These are phyloP conservation scores for Aspergillus unguis DNA, from an alignment of 2,329 filamentous ascomycete genomes.

Conservation along the genomic window DNA sequence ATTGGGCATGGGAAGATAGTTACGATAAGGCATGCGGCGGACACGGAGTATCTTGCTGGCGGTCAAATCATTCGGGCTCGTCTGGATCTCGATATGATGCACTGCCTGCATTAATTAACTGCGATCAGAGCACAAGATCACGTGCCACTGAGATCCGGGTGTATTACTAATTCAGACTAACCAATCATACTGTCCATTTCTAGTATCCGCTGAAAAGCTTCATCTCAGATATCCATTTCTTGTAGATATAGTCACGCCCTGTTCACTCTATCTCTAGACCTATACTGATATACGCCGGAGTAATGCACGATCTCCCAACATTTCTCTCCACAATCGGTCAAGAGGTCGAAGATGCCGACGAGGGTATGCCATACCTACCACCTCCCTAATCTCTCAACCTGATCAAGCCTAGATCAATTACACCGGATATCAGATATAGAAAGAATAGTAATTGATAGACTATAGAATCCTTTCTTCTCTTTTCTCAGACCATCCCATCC, in stretches of 20 bases:
- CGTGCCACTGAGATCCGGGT: neutral
- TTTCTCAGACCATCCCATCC: conserved; percentile 70
- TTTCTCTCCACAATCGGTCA: conserved; percentile 46
- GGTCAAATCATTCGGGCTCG: too few relatives aligned
- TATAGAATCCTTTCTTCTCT: conserved; percentile 85
- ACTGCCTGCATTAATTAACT: too few relatives aligned
- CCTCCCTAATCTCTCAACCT: neutral
- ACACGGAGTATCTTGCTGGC: too few relatives aligned
- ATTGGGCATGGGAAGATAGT: too few relatives aligned
- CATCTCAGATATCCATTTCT: neutral
- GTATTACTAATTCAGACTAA: neutral
- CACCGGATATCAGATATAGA: neutral
- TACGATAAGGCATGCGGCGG: too few relatives aligned
- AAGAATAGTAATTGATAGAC: neutral
- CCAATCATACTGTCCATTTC: neutral
- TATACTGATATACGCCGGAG: neutral
- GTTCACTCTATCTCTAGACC: too few relatives aligned
- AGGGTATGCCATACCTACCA: conserved; percentile 48
- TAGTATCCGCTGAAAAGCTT: neutral
- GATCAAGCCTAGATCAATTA: neutral
- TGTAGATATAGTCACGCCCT: neutral
- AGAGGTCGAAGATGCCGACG: conserved; percentile 56
- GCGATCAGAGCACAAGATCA: too few relatives aligned
- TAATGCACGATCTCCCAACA: conserved; percentile 22
- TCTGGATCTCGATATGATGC: too few relatives aligned